These are phyloP conservation scores for Phallus indusiatus DNA, from an alignment of 768 basidiomycete species.

Conservation along the genomic window DNA sequence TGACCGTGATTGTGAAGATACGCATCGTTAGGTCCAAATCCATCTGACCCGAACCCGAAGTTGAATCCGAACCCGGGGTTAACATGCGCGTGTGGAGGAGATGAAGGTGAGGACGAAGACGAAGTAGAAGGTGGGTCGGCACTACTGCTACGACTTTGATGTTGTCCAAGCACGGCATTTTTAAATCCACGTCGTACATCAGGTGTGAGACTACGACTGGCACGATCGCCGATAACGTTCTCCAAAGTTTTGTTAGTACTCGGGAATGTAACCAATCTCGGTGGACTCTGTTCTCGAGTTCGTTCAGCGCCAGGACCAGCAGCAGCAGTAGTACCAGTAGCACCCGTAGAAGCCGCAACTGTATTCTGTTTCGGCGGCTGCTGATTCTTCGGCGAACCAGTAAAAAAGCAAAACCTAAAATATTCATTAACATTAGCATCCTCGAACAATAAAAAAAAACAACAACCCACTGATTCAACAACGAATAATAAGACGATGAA, in stretches of 20 bases:
- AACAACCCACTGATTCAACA: conserved; percentile 51
- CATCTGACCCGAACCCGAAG: not conserved
- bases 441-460: conserved; percentile 8
- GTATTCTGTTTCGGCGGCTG: not conserved
- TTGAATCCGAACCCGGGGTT: not conserved
- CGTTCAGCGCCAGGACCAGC: too few species aligned
- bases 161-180: too few species aligned
- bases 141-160: not conserved
- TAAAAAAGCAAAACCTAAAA: conserved; percentile 72
- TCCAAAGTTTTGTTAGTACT: too few species aligned
- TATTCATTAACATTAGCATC: not conserved
- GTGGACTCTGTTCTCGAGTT: too few species aligned
- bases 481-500: conserved; percentile 36
- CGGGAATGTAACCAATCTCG: too few species aligned
- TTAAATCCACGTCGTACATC: too few species aligned
- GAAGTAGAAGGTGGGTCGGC: not conserved
- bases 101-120: not conserved
- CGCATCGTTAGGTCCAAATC: not conserved
- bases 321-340: too few species aligned
- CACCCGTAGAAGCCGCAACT: not conserved
- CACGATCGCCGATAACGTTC: too few species aligned
- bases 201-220: too few species aligned
- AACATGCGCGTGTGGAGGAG: not conserved
- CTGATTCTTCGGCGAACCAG: conserved; percentile 31
- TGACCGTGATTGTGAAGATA: not conserved